Evolutionary conservation across 495 filamentous ascomycete species (phyloP).

Genomic region (Daldinia grandis): DNA sequence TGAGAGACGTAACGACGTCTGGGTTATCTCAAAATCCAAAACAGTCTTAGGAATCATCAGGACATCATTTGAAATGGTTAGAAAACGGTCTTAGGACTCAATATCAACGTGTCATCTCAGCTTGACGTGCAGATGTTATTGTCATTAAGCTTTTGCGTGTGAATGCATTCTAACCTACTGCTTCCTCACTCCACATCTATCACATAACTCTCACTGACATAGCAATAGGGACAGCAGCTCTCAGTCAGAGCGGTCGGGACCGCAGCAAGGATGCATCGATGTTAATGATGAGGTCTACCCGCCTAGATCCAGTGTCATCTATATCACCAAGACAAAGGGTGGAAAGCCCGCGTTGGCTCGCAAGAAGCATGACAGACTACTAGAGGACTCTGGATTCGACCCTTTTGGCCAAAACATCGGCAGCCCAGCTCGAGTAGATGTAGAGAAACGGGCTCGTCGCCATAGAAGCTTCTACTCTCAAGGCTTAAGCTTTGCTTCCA

Average conservation of each 20-base stretch:
- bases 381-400: constrained; percentile 32
- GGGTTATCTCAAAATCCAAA: no score
- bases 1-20: no score
- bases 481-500: not conserved
- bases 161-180: not conserved
- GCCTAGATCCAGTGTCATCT: constrained; percentile 20
- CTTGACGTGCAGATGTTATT: not conserved
- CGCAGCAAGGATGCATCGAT: not conserved
- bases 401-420: constrained; percentile 28
- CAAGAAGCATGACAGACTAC: constrained; percentile 28
- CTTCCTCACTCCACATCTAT: not conserved
- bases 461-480: not conserved
- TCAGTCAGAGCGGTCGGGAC: not conserved
- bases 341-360: constrained; percentile 37
- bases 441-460: constrained; percentile 20
- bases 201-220: constrained; percentile 21
- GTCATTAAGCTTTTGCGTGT: not conserved
- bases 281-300: constrained; percentile 15
- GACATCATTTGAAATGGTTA: no score
- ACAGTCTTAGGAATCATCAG: no score
- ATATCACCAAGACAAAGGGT: constrained; percentile 31
- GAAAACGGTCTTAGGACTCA: no score
- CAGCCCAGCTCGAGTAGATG: constrained; percentile 32
- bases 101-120: no score
- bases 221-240: constrained; percentile 24